Evolutionary conservation across 164 flowering plant genomes (phyloP), one percentile per base, ranked within the genome.

Genomic region (Dillenia suffruticosa): DNA sequence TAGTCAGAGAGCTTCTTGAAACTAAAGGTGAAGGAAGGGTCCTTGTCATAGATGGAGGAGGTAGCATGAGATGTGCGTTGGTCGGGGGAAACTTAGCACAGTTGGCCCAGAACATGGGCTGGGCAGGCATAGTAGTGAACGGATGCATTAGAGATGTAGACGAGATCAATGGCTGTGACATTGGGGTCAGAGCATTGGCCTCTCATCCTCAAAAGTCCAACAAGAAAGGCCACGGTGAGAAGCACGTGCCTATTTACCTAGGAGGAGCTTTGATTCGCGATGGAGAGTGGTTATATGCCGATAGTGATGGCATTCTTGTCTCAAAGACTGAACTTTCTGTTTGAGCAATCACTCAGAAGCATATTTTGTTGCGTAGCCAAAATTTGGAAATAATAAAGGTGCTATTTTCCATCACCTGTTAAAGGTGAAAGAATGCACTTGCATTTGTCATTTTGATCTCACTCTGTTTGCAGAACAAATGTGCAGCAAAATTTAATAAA

Each of bases 101-200:
- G 13, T 12, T 9, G 15, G 52, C 52, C 13, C 52, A 50, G n/a
- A 50, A 10, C n/a, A 50, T 9, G 12, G 52, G 52, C 0, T 50
- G 52, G 52, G 12, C 52, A 12, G 52, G 52, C 15, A 50, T 50
- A 0, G n/a, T 50, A 12, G 52, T 50, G 8, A 50, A 50, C 15
- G 52, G 52, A 2, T 50, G 52, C 13, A 50, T 50, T 9, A 10
- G 52, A 12, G 52, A 50, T 50, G 52, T 50, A 12, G 52, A 50
- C 8, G 52, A 50, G 52, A 50, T 50, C 52, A 50, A 50, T 50
- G 52, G 52, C 8, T 50, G 52, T 13, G 52, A 50, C 15, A 50
- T 50, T 50, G 52, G 52, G 13, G 52, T 50, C 8, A 50, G 52
- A 50, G 52, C 52, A 9, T 12, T 50, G 52, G 52, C 52, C 15